Conservation (phyloP, 805 yeast species). For the Clavispora carvajalis region DNA sequence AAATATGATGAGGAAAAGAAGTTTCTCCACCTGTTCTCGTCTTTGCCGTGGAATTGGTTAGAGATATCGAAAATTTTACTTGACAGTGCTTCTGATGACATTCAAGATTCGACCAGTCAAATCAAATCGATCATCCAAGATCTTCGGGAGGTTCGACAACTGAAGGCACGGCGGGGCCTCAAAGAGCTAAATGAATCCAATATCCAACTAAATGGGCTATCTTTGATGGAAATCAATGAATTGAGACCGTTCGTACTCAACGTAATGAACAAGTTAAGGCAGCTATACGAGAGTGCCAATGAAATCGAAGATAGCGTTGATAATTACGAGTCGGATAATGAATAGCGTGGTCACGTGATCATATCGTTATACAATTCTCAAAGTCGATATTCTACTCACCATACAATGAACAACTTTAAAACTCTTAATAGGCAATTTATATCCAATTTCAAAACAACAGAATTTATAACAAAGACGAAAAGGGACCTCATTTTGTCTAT, state of each 20-base stretch:
- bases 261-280: conserved; percentile 74
- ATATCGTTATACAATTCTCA: background rate
- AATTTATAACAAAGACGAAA: conserved; percentile 41
- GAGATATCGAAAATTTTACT: conserved; percentile 71
- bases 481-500: conserved; percentile 77
- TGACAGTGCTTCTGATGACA: conserved; percentile 70
- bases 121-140: conserved; percentile 73
- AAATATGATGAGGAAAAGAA: conserved; percentile 64
- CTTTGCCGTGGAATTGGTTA: conserved; percentile 85
- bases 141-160: conserved; percentile 72
- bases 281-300: conserved; percentile 38
- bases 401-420: conserved; percentile 24
- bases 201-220: conserved; percentile 75
- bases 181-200: conserved; percentile 74
- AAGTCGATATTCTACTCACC: background rate
- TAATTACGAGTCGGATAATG: background rate
- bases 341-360: conserved; percentile 1
- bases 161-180: conserved; percentile 79
- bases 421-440: conserved; percentile 27
- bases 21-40: conserved; percentile 54
- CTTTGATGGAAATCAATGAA: conserved; percentile 82
- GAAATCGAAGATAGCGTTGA: conserved; percentile 15
- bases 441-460: conserved; percentile 32
- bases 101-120: conserved; percentile 65
- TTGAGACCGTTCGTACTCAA: conserved; percentile 74